These are phyloP conservation scores for Helianthus tuberosus DNA, from an alignment of 129 eudicot species.

Conservation along the genomic window DNA sequence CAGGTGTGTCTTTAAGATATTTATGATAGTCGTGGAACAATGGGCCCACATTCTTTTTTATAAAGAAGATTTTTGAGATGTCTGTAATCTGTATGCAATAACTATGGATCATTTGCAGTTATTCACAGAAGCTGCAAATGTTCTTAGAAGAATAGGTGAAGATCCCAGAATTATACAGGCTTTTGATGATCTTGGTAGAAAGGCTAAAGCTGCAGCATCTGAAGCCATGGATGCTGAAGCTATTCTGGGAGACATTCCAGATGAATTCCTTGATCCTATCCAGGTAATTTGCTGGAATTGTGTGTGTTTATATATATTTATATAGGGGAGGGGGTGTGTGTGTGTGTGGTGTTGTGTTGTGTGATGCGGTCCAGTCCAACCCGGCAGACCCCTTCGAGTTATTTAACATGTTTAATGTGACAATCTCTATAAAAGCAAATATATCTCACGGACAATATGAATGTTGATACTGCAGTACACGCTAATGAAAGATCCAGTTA, in stretches of 20 bases:
- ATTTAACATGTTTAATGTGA: background rate
- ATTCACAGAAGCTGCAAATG: constrained; percentile 86
- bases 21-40: background rate
- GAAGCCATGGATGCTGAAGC: constrained; percentile 97
- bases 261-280: constrained; percentile 95
- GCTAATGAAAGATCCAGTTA: constrained; percentile 92
- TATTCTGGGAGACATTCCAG: constrained; percentile 92
- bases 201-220: constrained; percentile 85
- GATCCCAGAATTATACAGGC: constrained; percentile 73
- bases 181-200: constrained; percentile 77
- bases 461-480: constrained; percentile 72
- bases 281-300: constrained; percentile 43
- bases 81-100: background rate
- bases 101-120: constrained; percentile 44
- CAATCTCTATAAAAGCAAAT: background rate
- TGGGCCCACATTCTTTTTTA: background rate
- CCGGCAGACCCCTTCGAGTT: background rate
- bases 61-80: background rate
- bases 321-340: no score
- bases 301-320: no score
- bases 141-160: constrained; percentile 79
- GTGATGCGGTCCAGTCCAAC: no score
- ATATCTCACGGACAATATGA: constrained; percentile 4
- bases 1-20: constrained; percentile 55
- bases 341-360: no score